Evolutionary conservation across 176 grass and related monocot species (phyloP).

Genomic region (Bothriochloa decipiens): DNA sequence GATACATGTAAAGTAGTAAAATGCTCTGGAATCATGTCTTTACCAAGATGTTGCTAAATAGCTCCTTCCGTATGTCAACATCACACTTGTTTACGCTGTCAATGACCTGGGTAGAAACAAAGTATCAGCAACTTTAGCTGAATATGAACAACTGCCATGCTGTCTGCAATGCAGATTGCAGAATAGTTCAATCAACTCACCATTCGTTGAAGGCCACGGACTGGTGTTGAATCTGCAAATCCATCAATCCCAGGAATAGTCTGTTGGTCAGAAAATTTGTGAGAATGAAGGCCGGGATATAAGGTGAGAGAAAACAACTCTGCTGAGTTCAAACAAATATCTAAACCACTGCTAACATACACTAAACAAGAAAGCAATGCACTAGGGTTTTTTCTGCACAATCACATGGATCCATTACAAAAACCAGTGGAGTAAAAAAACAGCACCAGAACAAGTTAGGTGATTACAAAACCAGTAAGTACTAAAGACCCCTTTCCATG

Average conservation of each 20-base stretch:
- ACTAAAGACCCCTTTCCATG: slow-evolving; percentile 4
- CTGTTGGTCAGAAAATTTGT: slow-evolving; percentile 48
- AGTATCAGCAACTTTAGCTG: no score
- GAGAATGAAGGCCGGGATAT: neutral
- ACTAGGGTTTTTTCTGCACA: slow-evolving; percentile 3
- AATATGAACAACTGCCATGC: slow-evolving; percentile 23
- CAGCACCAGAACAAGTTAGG: slow-evolving; percentile 17
- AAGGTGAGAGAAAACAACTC: slow-evolving; percentile 22
- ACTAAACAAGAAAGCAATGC: slow-evolving; percentile 30
- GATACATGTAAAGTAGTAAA: slow-evolving; percentile 19
- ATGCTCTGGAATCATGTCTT: slow-evolving; percentile 30
- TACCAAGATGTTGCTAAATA: slow-evolving; percentile 98
- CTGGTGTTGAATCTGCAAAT: slow-evolving; percentile 61
- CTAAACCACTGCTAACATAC: neutral
- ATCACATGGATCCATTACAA: slow-evolving; percentile 10
- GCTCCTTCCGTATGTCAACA: slow-evolving; percentile 91
- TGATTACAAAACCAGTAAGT: slow-evolving; percentile 13
- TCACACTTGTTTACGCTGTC: slow-evolving; percentile 98
- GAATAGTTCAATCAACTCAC: slow-evolving; percentile 50
- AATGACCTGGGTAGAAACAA: slow-evolving; percentile 69
- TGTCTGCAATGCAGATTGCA: neutral
- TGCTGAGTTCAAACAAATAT: slow-evolving; percentile 9
- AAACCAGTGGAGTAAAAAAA: neutral
- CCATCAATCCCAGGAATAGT: slow-evolving; percentile 87
- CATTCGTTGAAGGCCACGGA: slow-evolving; percentile 85